Conservation (phyloP, 768 basidiomycete genomes). For the Lactarius tabidus region DNA sequence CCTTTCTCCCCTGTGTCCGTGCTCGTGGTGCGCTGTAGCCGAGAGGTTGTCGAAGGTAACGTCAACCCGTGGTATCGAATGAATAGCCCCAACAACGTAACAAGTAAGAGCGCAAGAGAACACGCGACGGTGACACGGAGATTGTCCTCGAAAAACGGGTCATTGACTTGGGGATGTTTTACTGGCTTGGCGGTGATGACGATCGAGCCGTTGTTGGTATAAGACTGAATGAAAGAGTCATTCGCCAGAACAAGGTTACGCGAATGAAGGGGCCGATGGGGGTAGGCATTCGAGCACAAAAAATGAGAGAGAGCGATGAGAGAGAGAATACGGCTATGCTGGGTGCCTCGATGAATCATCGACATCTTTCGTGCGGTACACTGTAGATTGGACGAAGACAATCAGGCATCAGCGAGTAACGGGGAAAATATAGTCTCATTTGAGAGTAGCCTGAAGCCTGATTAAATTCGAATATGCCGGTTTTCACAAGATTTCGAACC, state of each 20-base stretch:
- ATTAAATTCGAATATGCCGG: background rate
- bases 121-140: constrained; percentile 21
- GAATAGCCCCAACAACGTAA: constrained; percentile 11
- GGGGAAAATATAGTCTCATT: background rate
- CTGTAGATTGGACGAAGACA: background rate
- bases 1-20: background rate
- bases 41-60: background rate
- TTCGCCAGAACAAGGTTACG: background rate
- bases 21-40: background rate
- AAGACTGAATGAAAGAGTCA: constrained; percentile 1
- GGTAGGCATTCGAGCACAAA: background rate
- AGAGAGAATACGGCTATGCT: background rate
- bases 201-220: background rate
- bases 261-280: background rate
- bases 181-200: constrained; percentile 16
- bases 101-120: constrained; percentile 14
- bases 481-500: background rate
- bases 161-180: background rate
- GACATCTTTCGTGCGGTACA: background rate
- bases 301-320: background rate
- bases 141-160: constrained; percentile 10
- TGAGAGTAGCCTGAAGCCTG: constrained; percentile 2
- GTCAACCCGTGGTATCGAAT: constrained; percentile 19
- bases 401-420: background rate
- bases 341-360: background rate